Percentiles rank a stretch among this genome's conserved stretches.
Evolutionary conservation across 345 rosid species (phyloP).

Genomic region (Microthlaspi erraticum): DNA sequence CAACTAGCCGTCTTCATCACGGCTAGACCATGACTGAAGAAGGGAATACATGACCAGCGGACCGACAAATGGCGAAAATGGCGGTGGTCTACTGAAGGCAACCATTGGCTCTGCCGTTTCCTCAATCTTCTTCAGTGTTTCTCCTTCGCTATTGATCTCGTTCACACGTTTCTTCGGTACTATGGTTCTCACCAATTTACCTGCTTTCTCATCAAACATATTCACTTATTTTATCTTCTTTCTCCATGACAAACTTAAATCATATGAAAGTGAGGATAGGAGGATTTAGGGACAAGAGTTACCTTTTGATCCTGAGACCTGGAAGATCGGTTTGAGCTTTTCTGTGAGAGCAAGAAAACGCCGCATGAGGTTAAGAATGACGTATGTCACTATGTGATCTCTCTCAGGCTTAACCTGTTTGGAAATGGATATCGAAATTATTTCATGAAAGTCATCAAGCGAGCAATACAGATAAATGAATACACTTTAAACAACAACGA

Average conservation of each 20-base stretch:
- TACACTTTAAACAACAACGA: neutral
- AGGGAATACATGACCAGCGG: slow-evolving; percentile 60
- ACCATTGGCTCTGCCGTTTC: slow-evolving; percentile 55
- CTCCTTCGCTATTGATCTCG: slow-evolving; percentile 30
- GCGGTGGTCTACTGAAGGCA: slow-evolving; percentile 66
- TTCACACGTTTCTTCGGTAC: slow-evolving; percentile 51
- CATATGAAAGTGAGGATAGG: neutral
- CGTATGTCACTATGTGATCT: neutral
- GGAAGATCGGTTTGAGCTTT: slow-evolving; percentile 46
- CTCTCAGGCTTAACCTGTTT: slow-evolving; percentile 22
- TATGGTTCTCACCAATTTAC: slow-evolving; percentile 44
- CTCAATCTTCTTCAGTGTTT: slow-evolving; percentile 9
- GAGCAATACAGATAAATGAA: slow-evolving; percentile 5
- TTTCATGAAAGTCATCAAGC: neutral
- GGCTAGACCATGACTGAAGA: slow-evolving; percentile 55
- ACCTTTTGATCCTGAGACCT: slow-evolving; percentile 51
- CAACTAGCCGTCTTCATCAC: slow-evolving; percentile 51
- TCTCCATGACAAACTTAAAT: neutral
- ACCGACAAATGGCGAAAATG: slow-evolving; percentile 55
- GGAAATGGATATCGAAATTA: neutral
- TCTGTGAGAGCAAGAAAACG: slow-evolving; percentile 33
- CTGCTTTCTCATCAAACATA: slow-evolving; percentile 18
- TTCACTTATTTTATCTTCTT: no score
- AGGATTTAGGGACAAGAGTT: neutral
- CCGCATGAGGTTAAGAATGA: slow-evolving; percentile 22